Percentiles rank a stretch among this genome's conserved stretches.
Conservation (phyloP, 768 basidiomycete species). For the Serpula lacrymans region DNA sequence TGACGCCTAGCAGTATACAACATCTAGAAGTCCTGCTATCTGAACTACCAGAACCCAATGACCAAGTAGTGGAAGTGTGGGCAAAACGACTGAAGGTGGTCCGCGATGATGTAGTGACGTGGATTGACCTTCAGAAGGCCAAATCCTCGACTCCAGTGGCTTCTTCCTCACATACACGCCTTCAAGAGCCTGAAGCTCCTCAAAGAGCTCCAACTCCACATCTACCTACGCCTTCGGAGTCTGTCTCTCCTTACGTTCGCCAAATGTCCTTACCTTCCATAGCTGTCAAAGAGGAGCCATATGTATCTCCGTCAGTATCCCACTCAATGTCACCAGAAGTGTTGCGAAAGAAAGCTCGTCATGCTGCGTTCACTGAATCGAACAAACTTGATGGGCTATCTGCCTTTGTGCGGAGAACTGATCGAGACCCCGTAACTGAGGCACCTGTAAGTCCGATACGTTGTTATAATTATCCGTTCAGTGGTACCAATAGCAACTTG, state of each 20-base stretch:
- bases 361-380: background rate
- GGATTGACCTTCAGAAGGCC: constrained; percentile 27
- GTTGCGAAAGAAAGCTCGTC: background rate
- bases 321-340: background rate
- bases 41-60: constrained; percentile 12
- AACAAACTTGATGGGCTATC: constrained; percentile 1
- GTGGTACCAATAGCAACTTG: too few relatives aligned
- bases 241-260: constrained; percentile 15
- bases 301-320: background rate
- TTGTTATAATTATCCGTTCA: too few relatives aligned
- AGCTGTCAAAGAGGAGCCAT: constrained; percentile 23
- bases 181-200: constrained; percentile 13
- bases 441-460: constrained; percentile 3
- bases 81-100: constrained; percentile 19
- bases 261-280: constrained; percentile 26
- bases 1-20: constrained; percentile 18
- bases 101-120: constrained; percentile 14
- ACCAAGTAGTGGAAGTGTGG: constrained; percentile 24
- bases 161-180: background rate
- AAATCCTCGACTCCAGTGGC: constrained; percentile 11
- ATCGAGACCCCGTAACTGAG: too few relatives aligned
- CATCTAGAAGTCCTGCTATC: constrained; percentile 17
- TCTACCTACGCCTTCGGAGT: constrained; percentile 26
- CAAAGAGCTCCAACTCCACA: constrained; percentile 14
- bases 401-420: constrained; percentile 1